Evolutionary conservation across 441 rosid species (phyloP).

Genomic region (Macaranga tanarius): DNA sequence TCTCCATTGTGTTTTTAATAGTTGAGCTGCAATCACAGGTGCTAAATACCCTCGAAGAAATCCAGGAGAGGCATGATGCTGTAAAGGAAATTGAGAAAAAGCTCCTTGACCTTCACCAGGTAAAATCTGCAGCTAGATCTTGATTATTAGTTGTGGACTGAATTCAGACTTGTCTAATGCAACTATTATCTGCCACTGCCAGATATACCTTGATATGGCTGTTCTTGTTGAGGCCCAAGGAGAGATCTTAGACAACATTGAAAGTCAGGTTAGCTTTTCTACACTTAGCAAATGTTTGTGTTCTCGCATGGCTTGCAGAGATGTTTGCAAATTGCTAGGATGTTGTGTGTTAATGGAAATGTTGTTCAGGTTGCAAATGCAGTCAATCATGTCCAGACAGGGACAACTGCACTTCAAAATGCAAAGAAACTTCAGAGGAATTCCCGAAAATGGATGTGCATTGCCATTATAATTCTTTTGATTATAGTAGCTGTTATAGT

Average conservation of each 20-base stretch:
- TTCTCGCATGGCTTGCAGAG: constrained; percentile 9
- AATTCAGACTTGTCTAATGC: constrained; percentile 16
- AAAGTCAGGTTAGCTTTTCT: constrained; percentile 58
- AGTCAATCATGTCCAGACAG: constrained; percentile 88
- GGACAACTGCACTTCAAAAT: constrained; percentile 66
- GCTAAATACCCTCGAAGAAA: constrained; percentile 77
- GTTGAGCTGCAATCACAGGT: constrained; percentile 43
- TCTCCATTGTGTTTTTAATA: not conserved
- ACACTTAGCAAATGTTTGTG: not conserved
- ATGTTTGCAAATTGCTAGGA: constrained; percentile 11
- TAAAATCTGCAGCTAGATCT: constrained; percentile 20
- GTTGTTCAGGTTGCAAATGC: constrained; percentile 75
- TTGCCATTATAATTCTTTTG: constrained; percentile 79
- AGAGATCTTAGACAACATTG: constrained; percentile 87
- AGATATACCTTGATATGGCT: constrained; percentile 94
- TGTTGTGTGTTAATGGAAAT: constrained; percentile 20
- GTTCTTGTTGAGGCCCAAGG: constrained; percentile 95
- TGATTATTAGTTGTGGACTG: not conserved
- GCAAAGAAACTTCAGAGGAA: constrained; percentile 73
- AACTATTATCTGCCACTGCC: constrained; percentile 24
- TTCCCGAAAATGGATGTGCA: constrained; percentile 93
- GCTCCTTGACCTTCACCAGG: constrained; percentile 93
- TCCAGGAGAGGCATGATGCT: constrained; percentile 95
- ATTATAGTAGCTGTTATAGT: constrained; percentile 63
- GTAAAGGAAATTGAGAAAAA: constrained; percentile 84